Conservation (phyloP, 345 rosid species). For the Populus euphratica region DNA sequence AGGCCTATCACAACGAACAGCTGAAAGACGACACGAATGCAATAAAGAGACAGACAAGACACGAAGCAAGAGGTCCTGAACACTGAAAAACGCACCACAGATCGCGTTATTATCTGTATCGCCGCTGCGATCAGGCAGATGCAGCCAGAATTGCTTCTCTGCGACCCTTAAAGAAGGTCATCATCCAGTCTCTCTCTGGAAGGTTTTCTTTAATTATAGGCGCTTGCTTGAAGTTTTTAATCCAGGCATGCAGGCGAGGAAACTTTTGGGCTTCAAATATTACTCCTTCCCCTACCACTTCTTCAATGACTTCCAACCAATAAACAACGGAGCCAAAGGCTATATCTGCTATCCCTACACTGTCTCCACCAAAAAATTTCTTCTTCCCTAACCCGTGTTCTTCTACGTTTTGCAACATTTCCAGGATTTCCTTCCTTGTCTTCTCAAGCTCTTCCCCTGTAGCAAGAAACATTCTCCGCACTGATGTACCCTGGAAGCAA, state of each 20-base stretch:
- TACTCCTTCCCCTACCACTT: neutral
- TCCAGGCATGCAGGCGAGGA: neutral
- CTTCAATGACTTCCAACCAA: neutral
- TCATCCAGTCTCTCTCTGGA: neutral
- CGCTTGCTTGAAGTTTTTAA: neutral
- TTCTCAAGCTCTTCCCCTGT: neutral
- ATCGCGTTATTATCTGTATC: neutral
- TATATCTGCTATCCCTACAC: neutral
- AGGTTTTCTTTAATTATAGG: neutral
- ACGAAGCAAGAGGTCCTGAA: neutral
- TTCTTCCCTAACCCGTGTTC: neutral
- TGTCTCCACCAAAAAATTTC: neutral
- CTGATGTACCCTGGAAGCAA: neutral
- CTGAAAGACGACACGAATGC: no score
- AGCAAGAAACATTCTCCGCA: neutral
- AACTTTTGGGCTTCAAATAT: neutral
- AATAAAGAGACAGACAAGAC: no score
- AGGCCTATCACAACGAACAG: no score
- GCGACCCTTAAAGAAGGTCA: neutral
- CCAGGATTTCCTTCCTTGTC: neutral
- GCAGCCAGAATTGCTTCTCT: neutral
- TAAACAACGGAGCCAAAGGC: neutral
- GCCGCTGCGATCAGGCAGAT: neutral
- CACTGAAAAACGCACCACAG: neutral
- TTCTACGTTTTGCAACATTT: neutral